Percentiles rank a stretch among this genome's conserved stretches.
These are phyloP conservation scores for Alternaria incomplexa DNA, from an alignment of 2,329 filamentous ascomycete genomes.

Conservation along the genomic window DNA sequence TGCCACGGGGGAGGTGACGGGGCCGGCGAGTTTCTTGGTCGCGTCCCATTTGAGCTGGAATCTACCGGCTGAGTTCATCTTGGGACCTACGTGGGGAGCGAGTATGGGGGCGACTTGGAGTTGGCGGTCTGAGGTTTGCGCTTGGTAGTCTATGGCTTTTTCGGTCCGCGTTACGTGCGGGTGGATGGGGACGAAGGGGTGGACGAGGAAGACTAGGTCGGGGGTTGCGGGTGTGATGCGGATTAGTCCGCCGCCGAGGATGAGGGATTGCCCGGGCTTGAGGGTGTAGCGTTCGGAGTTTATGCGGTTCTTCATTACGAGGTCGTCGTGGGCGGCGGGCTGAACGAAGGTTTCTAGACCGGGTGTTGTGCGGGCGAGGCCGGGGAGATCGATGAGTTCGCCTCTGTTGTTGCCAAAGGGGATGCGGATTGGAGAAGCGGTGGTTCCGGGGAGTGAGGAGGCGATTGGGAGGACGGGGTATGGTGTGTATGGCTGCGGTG, in stretches of 20 bases:
- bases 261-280: slow-evolving; percentile 77
- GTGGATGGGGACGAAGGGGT: slow-evolving; percentile 81
- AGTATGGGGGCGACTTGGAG: slow-evolving; percentile 70
- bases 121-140: slow-evolving; percentile 58
- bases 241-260: slow-evolving; percentile 81
- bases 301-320: slow-evolving; percentile 81
- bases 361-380: slow-evolving; percentile 70
- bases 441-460: slow-evolving; percentile 88
- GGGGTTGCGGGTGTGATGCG: slow-evolving; percentile 79
- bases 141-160: slow-evolving; percentile 78
- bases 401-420: slow-evolving; percentile 86
- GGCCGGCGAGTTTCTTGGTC: slow-evolving; percentile 77
- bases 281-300: slow-evolving; percentile 75
- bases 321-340: slow-evolving; percentile 66
- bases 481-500: slow-evolving; percentile 71
- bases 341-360: slow-evolving; percentile 73
- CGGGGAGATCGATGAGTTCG: slow-evolving; percentile 92
- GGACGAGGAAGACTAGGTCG: slow-evolving; percentile 73
- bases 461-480: slow-evolving; percentile 88
- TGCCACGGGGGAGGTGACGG: slow-evolving; percentile 69
- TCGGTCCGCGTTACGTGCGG: slow-evolving; percentile 78
- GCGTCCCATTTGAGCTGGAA: slow-evolving; percentile 82
- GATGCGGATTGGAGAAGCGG: slow-evolving; percentile 90
- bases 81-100: slow-evolving; percentile 43
- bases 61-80: slow-evolving; percentile 66